phyloP scores from a whole-genome alignment of 1,284 basidiomycete genomes.

The Xerocomus nothofagi region DNA sequence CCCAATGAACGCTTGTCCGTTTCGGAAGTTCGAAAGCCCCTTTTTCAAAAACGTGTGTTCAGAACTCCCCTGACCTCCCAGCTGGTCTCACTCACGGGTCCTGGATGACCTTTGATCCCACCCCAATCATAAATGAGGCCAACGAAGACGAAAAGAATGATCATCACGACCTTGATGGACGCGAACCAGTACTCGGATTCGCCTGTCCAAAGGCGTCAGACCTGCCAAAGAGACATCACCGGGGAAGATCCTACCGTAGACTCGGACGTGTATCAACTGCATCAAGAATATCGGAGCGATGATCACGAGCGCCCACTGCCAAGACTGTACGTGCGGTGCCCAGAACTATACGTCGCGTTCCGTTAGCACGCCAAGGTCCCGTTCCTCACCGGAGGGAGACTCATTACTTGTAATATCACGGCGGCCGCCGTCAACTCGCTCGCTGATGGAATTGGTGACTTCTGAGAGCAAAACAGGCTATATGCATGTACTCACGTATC shows the following conservation, averaged over 20 bases:
- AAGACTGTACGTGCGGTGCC: constrained; percentile 44
- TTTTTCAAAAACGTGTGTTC: constrained; percentile 11
- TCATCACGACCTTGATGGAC: constrained; percentile 54
- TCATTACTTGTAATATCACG: constrained; percentile 41
- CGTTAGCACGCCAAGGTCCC: constrained; percentile 2
- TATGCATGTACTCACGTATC: constrained; percentile 36
- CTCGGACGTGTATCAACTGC: constrained; percentile 46
- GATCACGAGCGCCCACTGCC: constrained; percentile 54
- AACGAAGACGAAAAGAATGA: constrained; percentile 54
- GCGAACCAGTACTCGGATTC: constrained; percentile 56
- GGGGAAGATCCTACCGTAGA: constrained; percentile 41
- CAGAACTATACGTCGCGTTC: constrained; percentile 37
- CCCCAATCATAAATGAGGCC: constrained; percentile 61
- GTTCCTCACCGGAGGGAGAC: background rate
- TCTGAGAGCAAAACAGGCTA: background rate
- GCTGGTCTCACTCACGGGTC: constrained; percentile 43
- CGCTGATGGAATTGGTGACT: constrained; percentile 26
- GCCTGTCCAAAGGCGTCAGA: constrained; percentile 32
- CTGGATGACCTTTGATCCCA: constrained; percentile 52
- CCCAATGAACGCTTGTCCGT: constrained; percentile 52
- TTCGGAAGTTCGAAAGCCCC: constrained; percentile 55
- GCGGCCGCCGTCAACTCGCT: constrained; percentile 47
- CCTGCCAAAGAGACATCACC: background rate
- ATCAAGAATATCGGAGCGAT: constrained; percentile 47
- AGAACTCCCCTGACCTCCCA: background rate